Evolutionary conservation across 495 filamentous ascomycete genomes (phyloP).

Genomic region (Xylaria cubensis): DNA sequence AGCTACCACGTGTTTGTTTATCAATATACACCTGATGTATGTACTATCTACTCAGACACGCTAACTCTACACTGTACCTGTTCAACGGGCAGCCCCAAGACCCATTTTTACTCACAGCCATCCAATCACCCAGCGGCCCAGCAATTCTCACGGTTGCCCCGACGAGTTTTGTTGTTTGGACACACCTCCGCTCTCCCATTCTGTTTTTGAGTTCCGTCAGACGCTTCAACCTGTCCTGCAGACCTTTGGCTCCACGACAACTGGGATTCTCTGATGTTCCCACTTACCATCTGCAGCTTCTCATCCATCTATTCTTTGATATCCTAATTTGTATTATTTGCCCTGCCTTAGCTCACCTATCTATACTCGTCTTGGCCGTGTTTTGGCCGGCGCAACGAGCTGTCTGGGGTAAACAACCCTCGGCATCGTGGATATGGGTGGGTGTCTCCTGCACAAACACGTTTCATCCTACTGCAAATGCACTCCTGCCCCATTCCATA

Average conservation of each 20-base stretch:
- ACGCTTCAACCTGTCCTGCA: slow-evolving; percentile 15
- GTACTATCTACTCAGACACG: no score
- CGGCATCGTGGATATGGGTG: slow-evolving; percentile 36
- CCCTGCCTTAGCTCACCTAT: slow-evolving; percentile 19
- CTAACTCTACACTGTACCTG: background rate
- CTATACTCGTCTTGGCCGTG: slow-evolving; percentile 29
- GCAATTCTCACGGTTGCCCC: slow-evolving; percentile 40
- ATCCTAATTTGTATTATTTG: slow-evolving; percentile 28
- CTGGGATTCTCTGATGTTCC: slow-evolving; percentile 33
- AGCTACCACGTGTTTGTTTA: no score
- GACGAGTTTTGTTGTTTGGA: slow-evolving; percentile 48
- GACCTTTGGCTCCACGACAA: slow-evolving; percentile 27
- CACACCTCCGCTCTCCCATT: slow-evolving; percentile 31
- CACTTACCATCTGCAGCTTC: slow-evolving; percentile 24
- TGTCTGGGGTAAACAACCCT: slow-evolving; percentile 42
- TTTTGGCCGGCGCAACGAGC: slow-evolving; percentile 37
- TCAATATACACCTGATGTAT: no score
- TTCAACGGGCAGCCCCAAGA: background rate
- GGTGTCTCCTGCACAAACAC: slow-evolving; percentile 19
- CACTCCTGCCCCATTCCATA: background rate
- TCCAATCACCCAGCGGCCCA: background rate
- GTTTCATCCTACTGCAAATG: background rate
- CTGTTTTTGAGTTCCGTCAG: slow-evolving; percentile 29
- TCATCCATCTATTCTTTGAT: slow-evolving; percentile 20
- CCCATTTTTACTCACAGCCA: background rate